These are phyloP conservation scores for Clarireedia hainanense DNA, from an alignment of 2,329 filamentous ascomycete species.

Conservation along the genomic window DNA sequence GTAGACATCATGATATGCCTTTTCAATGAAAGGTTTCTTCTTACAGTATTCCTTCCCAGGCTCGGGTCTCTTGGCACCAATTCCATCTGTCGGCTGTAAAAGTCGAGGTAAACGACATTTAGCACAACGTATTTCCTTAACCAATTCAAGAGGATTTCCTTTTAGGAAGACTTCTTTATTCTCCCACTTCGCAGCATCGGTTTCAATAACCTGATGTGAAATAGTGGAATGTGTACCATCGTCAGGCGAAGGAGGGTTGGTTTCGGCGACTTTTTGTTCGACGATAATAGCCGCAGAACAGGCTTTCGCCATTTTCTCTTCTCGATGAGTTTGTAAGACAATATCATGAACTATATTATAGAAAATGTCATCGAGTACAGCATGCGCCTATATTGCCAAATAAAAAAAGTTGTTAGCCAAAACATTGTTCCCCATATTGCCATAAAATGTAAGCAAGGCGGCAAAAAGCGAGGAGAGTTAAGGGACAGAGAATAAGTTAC, in stretches of 20 bases:
- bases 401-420: slow-evolving; percentile 13
- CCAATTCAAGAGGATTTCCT: slow-evolving; percentile 65
- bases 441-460: slow-evolving; percentile 4
- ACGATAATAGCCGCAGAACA: slow-evolving; percentile 56
- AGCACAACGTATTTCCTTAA: slow-evolving; percentile 63
- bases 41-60: slow-evolving; percentile 70
- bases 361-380: slow-evolving; percentile 65
- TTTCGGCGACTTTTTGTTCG: slow-evolving; percentile 40
- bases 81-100: slow-evolving; percentile 64
- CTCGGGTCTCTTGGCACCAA: slow-evolving; percentile 56
- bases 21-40: slow-evolving; percentile 68
- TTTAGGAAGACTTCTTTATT: slow-evolving; percentile 61
- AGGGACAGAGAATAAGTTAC: slow-evolving; percentile 35
- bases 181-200: slow-evolving; percentile 61
- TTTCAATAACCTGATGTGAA: slow-evolving; percentile 43
- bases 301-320: slow-evolving; percentile 69
- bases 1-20: slow-evolving; percentile 72
- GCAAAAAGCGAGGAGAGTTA: slow-evolving; percentile 9
- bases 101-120: slow-evolving; percentile 68
- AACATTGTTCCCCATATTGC: not conserved
- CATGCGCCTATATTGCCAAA: slow-evolving; percentile 41
- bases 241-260: slow-evolving; percentile 17
- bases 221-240: slow-evolving; percentile 40
- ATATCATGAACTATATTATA: slow-evolving; percentile 72
- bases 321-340: slow-evolving; percentile 65